Evolutionary conservation across 768 basidiomycete genomes (phyloP).

Genomic region (Suillus decipiens): DNA sequence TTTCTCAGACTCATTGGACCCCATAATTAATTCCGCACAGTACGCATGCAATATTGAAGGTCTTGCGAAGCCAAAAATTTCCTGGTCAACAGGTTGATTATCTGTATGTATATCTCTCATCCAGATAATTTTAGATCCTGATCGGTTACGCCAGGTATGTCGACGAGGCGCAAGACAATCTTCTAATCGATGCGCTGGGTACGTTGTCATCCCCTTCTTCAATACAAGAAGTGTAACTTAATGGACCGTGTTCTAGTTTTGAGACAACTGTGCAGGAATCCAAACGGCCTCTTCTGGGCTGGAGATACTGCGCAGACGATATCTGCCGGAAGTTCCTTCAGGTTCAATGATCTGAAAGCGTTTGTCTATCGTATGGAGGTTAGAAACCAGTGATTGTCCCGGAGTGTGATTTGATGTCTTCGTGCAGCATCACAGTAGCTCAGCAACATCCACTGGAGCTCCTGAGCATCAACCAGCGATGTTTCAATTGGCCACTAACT

Average conservation of each 20-base stretch:
- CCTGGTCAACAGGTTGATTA: constrained; percentile 50
- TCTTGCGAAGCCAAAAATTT: constrained; percentile 21
- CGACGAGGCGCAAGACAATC: constrained; percentile 74
- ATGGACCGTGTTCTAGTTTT: constrained; percentile 53
- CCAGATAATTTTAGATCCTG: neutral
- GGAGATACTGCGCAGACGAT: constrained; percentile 83
- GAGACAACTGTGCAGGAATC: constrained; percentile 58
- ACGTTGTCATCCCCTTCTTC: constrained; percentile 17
- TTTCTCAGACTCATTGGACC: neutral
- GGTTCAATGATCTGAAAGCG: constrained; percentile 70
- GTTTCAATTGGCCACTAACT: constrained; percentile 66
- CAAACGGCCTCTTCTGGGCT: constrained; percentile 73
- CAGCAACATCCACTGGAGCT: constrained; percentile 13
- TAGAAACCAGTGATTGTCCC: neutral
- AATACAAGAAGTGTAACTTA: constrained; percentile 7
- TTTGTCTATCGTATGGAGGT: constrained; percentile 68
- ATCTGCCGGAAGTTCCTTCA: constrained; percentile 68
- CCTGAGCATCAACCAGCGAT: constrained; percentile 30
- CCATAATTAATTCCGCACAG: constrained; percentile 31
- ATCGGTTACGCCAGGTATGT: constrained; percentile 51
- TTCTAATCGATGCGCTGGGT: constrained; percentile 65
- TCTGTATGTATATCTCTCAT: constrained; percentile 43
- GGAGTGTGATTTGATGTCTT: neutral
- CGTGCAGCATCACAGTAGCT: constrained; percentile 22
- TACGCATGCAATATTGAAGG: constrained; percentile 50